These are phyloP conservation scores for Aciculosporium take DNA, from an alignment of 2,329 filamentous ascomycete species.

Conservation along the genomic window DNA sequence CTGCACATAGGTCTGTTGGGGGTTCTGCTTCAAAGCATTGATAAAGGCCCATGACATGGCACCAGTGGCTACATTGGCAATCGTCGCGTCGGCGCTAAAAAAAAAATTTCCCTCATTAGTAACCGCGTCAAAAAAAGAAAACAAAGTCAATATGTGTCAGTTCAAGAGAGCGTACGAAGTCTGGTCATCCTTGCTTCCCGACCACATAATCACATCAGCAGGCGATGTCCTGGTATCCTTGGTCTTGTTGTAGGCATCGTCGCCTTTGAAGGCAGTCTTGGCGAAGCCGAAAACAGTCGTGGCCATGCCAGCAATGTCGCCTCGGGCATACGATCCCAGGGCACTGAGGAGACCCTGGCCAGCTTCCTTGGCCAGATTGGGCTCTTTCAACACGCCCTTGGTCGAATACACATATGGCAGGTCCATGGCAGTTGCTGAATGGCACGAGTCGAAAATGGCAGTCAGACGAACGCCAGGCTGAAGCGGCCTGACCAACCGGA, in stretches of 20 bases:
- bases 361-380: conserved; percentile 67
- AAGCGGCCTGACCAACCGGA: conserved; percentile 62
- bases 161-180: conserved; percentile 45
- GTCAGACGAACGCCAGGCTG: conserved; percentile 72
- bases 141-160: neutral
- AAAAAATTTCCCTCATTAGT: conserved; percentile 10
- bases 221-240: conserved; percentile 82
- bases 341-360: conserved; percentile 57
- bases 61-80: conserved; percentile 77
- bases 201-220: conserved; percentile 97
- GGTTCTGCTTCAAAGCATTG: conserved; percentile 76
- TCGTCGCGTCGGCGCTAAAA: conserved; percentile 74
- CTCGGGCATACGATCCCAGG: conserved; percentile 65
- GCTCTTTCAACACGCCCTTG: conserved; percentile 67
- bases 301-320: conserved; percentile 71
- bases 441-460: conserved; percentile 70
- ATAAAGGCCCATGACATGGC: conserved; percentile 99
- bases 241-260: conserved; percentile 66
- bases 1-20: conserved; percentile 91
- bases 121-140: neutral
- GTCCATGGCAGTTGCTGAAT: conserved; percentile 64
- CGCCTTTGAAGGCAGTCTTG: conserved; percentile 73
- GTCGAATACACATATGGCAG: conserved; percentile 71
- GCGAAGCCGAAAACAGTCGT: conserved; percentile 69
- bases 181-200: conserved; percentile 88